Percentiles rank a stretch among this genome's conserved stretches.
Conservation (phyloP, 306 rosid genomes). For the Vicia sativa region DNA sequence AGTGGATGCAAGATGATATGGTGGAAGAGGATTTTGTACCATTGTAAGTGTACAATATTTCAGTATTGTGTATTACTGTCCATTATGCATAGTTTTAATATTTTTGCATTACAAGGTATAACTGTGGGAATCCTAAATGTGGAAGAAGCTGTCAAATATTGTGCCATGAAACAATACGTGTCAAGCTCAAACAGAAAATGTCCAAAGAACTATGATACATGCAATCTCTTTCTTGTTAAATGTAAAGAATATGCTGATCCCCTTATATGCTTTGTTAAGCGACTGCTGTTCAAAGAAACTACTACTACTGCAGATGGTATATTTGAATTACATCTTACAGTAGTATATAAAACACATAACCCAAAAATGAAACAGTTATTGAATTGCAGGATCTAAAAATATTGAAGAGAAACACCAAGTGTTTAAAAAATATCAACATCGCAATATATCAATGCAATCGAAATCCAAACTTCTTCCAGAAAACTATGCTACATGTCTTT, state of each 20-base stretch:
- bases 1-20: slow-evolving; percentile 23
- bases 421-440: neutral
- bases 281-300: neutral
- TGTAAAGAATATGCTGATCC: neutral
- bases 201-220: too few relatives aligned
- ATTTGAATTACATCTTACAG: neutral
- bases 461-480: neutral
- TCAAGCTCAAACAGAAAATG: too few relatives aligned
- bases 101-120: neutral
- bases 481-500: slow-evolving; percentile 7
- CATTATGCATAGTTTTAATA: neutral
- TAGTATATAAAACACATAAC: too few relatives aligned
- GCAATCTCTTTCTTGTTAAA: neutral
- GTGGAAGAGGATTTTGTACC: slow-evolving; percentile 23
- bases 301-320: neutral
- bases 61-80: neutral
- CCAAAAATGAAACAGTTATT: neutral
- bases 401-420: neutral
- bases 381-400: neutral
- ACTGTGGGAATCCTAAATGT: neutral
- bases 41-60: slow-evolving; percentile 23
- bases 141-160: neutral
- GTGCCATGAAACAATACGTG: neutral
- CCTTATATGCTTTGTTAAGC: neutral
- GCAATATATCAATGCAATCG: neutral